A percentile compares a stretch with the other conserved stretches of the same genome.
phyloP scores from a whole-genome alignment of 768 basidiomycete species.

The Crepidotus variabilis region DNA sequence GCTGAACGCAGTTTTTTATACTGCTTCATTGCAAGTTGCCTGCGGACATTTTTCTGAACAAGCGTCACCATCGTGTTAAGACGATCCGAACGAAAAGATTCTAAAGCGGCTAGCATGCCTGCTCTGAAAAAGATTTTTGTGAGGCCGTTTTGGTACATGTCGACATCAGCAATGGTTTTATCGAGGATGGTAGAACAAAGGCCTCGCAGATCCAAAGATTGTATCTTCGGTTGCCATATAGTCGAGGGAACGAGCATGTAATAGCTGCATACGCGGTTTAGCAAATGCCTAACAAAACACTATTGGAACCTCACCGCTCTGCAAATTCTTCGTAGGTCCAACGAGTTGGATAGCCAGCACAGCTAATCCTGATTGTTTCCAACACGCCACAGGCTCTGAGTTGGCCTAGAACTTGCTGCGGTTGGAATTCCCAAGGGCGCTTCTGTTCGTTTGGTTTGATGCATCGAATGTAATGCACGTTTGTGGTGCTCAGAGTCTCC shows the following conservation, averaged over 20 bases:
- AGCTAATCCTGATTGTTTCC: conserved; percentile 97
- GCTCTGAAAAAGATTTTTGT: conserved; percentile 99
- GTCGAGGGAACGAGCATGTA: conserved; percentile 93
- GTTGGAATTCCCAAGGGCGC: conserved; percentile 93
- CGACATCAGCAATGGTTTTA: conserved; percentile 84
- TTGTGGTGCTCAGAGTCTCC: conserved; percentile 96
- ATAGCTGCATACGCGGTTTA: conserved; percentile 52
- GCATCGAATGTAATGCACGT: conserved; percentile 98
- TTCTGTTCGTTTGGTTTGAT: conserved; percentile 99
- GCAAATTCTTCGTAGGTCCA: conserved; percentile 99
- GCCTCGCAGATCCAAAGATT: conserved; percentile 69
- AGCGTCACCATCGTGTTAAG: conserved; percentile 91
- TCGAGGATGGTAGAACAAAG: conserved; percentile 85
- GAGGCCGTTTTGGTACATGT: conserved; percentile 95
- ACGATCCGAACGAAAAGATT: conserved; percentile 83
- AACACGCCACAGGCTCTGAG: conserved; percentile 97
- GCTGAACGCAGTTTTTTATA: conserved; percentile 69
- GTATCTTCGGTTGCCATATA: conserved; percentile 85
- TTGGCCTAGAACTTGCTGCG: conserved; percentile 93
- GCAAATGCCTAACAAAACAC: background rate
- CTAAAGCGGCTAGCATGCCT: conserved; percentile 95
- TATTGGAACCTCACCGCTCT: conserved; percentile 64
- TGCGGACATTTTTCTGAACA: conserved; percentile 95
- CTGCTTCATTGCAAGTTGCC: conserved; percentile 77
- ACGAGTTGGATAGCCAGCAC: conserved; percentile 96